Evolutionary conservation across 2,329 filamentous ascomycete genomes (phyloP).

Genomic region (Calonectria henricotiae): DNA sequence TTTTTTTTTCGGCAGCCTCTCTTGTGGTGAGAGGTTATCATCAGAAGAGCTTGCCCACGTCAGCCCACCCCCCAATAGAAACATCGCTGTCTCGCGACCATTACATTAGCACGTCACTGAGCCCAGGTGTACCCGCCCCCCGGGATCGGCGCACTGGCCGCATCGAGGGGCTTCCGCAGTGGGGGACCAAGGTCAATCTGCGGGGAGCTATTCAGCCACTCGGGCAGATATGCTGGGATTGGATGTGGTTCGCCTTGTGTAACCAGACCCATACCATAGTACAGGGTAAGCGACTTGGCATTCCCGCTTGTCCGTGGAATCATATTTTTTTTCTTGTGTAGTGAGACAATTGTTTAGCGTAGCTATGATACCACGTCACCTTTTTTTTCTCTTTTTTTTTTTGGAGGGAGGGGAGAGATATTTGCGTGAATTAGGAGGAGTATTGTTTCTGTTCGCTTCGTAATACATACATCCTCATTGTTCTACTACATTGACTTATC

Average conservation of each 20-base stretch:
- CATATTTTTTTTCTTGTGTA: no score
- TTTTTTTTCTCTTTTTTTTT: no score
- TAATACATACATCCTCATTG: no score
- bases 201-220: slow-evolving; percentile 19
- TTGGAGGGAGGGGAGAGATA: no score
- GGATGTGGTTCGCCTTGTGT: not conserved
- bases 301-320: not conserved
- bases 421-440: no score
- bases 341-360: no score
- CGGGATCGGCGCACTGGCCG: slow-evolving; percentile 9
- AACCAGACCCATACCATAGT: not conserved
- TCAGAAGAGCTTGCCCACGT: slow-evolving; percentile 1
- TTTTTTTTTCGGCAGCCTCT: not conserved
- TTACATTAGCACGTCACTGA: slow-evolving; percentile 21
- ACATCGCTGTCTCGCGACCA: not conserved
- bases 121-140: not conserved
- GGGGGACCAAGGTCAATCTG: slow-evolving; percentile 14
- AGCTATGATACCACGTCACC: no score
- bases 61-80: slow-evolving; percentile 4
- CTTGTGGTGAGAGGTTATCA: slow-evolving; percentile 22
- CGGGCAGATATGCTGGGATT: not conserved
- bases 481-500: no score
- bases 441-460: no score
- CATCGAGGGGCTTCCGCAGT: slow-evolving; percentile 6
- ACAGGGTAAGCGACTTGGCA: slow-evolving; percentile 18